phyloP scores from a whole-genome alignment of 148 eudicot genomes.

The Rhododendron ovatum region DNA sequence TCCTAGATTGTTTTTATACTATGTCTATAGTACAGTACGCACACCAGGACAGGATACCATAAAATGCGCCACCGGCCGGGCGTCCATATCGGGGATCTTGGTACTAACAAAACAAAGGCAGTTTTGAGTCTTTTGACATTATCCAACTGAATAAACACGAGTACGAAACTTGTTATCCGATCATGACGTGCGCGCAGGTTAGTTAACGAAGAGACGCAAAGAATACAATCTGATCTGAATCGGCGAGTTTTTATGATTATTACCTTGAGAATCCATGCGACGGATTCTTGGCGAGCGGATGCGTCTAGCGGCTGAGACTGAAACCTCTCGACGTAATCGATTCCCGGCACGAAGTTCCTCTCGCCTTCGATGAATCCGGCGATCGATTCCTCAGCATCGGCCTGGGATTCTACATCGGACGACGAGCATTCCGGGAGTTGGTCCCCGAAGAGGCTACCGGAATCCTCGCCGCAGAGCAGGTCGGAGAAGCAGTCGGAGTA shows the following conservation, averaged over 20 bases:
- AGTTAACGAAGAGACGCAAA: background rate
- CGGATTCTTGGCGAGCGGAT: conserved; percentile 56
- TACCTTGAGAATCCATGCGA: conserved; percentile 96
- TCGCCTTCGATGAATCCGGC: conserved; percentile 64
- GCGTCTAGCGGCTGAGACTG: conserved; percentile 35
- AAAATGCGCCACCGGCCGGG: background rate
- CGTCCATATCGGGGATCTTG: too few relatives aligned
- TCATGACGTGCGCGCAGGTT: background rate
- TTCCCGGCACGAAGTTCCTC: conserved; percentile 33
- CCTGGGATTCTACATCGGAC: conserved; percentile 40
- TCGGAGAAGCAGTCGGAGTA: conserved; percentile 47
- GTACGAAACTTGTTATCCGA: background rate
- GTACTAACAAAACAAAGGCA: too few relatives aligned
- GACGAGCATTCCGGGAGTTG: conserved; percentile 37
- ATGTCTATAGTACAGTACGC: background rate
- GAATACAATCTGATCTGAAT: background rate
- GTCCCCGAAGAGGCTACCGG: conserved; percentile 31
- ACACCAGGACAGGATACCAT: background rate
- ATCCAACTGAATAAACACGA: background rate
- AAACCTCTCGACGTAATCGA: conserved; percentile 18
- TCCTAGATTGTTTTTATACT: background rate
- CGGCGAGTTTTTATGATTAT: background rate
- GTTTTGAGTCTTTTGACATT: too few relatives aligned
- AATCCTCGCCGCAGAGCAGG: conserved; percentile 68
- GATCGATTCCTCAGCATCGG: conserved; percentile 48